phyloP scores from a whole-genome alignment of 2,329 filamentous ascomycete genomes.

The Aspergillus candidus region DNA sequence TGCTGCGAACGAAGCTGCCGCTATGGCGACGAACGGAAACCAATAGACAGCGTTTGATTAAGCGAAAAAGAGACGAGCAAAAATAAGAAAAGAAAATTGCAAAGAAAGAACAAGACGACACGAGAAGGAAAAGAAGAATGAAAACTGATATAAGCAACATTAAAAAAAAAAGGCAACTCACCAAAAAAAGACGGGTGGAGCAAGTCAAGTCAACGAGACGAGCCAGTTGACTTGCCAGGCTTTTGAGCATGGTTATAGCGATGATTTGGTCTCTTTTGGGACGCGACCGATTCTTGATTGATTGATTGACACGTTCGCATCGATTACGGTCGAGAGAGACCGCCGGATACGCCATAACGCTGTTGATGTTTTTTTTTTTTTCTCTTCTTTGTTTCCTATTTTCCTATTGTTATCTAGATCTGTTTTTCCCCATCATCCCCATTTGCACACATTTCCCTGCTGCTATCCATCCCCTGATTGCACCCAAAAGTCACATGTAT shows the following conservation, averaged over 20 bases:
- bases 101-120: conserved; percentile 3
- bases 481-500: background rate
- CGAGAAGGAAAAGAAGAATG: too few species aligned
- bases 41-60: conserved; percentile 19
- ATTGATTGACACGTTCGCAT: conserved; percentile 7
- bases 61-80: conserved; percentile 6
- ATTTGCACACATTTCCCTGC: conserved; percentile 11
- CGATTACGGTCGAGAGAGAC: conserved; percentile 8
- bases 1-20: conserved; percentile 33
- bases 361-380: conserved; percentile 19
- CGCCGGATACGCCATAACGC: conserved; percentile 23
- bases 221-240: conserved; percentile 13
- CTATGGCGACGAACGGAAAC: conserved; percentile 31
- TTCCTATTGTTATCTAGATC: conserved; percentile 11
- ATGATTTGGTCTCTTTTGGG: conserved; percentile 6
- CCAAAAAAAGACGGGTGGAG: conserved; percentile 10
- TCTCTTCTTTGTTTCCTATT: conserved; percentile 11
- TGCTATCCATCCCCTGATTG: conserved; percentile 12
- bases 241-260: background rate
- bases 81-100: conserved; percentile 18
- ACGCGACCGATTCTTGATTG: conserved; percentile 8
- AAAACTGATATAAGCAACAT: conserved; percentile 5
- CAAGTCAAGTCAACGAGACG: conserved; percentile 12
- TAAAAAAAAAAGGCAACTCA: conserved; percentile 10
- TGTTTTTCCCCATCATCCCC: conserved; percentile 8